Evolutionary conservation across 73 alveolate species (phyloP).

Genomic region (Paramecium bursaria): DNA sequence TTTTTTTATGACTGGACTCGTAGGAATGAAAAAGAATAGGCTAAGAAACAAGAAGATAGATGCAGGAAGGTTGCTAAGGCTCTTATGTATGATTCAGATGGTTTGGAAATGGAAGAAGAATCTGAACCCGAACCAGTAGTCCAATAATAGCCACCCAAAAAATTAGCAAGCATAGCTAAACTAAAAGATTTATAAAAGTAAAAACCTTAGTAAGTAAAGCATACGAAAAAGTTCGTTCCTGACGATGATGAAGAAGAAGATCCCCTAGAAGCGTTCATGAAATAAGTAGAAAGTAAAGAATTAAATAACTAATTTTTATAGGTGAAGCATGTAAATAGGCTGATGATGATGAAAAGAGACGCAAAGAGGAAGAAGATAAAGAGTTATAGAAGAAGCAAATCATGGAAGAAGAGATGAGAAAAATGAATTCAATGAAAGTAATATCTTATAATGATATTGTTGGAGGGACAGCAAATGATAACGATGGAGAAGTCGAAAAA

Average conservation of each 20-base stretch:
- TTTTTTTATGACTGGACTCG: constrained; percentile 45
- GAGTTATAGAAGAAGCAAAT: constrained; percentile 52
- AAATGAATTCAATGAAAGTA: constrained; percentile 52
- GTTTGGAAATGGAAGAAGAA: constrained; percentile 11
- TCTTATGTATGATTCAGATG: constrained; percentile 24
- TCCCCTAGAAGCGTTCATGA: constrained; percentile 85
- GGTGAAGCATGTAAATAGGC: constrained; percentile 72
- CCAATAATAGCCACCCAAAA: background rate
- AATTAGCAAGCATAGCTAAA: constrained; percentile 1
- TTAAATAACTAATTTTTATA: constrained; percentile 15
- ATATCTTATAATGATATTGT: constrained; percentile 65
- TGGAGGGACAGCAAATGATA: background rate
- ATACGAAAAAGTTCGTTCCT: too few species aligned
- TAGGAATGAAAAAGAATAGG: constrained; percentile 33
- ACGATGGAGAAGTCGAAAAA: constrained; percentile 59
- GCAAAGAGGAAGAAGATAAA: constrained; percentile 69
- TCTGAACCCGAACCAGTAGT: background rate
- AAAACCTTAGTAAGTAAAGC: background rate
- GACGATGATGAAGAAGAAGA: constrained; percentile 81
- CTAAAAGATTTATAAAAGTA: constrained; percentile 32
- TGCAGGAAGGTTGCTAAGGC: constrained; percentile 22
- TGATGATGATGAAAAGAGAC: constrained; percentile 69
- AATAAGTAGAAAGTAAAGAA: constrained; percentile 68
- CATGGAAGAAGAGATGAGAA: constrained; percentile 62
- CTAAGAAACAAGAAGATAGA: background rate